Evolutionary conservation across 768 basidiomycete genomes (phyloP), one percentile per base, ranked within the genome.

Genomic region (Boletus patriciae): DNA sequence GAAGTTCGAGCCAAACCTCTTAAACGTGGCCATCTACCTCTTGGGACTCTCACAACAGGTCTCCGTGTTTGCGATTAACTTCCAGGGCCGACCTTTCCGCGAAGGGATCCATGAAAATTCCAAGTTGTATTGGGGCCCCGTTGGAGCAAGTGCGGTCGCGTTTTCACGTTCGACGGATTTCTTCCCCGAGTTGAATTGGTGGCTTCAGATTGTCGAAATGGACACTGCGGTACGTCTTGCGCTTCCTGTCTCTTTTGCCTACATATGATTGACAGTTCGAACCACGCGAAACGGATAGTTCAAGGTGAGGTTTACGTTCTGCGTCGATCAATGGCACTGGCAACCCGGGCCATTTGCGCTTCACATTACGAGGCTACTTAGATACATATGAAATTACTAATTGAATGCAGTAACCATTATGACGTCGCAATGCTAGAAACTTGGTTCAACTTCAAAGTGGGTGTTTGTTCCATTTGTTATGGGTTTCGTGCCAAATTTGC

Each of bases 141-240:
- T 97, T 40, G 92, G 90, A 11, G 96, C 94, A 29, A 85, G 85
- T 52, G 82, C 85, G 3, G 95, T 99, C 6, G 97, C 97, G 11
- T 92, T 98, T 74, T 90, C 83, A 11, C 97, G 97, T 31, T 85
- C 96, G 6, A 94, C 92, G 1, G 94, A 99, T 70, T 89, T 99
- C 63, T 78, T 97, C 69, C 97, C 97, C 2, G 97, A 99, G 74
- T 68, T 97, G 57, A 98, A 96, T 69, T 78, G 92, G 27, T 98
- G 97, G 96, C 80, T 99, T 45, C 97, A 98, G 72, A 88, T 98
- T 42, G 94, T 97, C 25, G 92, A 90, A 71, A 95, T 99, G 96
- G 74, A 85, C 44, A 66, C 66, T 10, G 61, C 76, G 33, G 95
- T 97, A 65, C 59, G 93, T 83, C 4, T 31, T 21, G 23, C 15